A percentile compares a stretch with the other conserved stretches of the same genome.
phyloP scores from a whole-genome alignment of 1,284 basidiomycete species.

The Sphagnurus paluster region DNA sequence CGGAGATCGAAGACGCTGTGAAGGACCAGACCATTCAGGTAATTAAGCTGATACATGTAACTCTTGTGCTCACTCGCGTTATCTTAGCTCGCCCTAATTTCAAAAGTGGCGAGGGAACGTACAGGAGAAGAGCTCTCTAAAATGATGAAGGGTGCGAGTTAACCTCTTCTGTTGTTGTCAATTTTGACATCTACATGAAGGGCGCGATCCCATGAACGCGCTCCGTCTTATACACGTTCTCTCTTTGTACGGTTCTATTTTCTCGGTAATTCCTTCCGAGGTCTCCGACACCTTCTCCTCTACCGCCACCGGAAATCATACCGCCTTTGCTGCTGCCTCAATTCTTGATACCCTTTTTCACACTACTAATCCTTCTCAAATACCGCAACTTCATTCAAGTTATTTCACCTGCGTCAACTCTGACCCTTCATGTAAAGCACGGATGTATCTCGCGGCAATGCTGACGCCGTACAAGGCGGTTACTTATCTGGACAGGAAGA shows the following conservation, averaged over 20 bases:
- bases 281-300: constrained; percentile 47
- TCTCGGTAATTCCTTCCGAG: constrained; percentile 52
- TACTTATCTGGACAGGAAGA: constrained; percentile 65
- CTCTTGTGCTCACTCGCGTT: constrained; percentile 6
- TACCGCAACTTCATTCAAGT: constrained; percentile 49
- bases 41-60: constrained; percentile 3
- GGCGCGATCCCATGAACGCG: constrained; percentile 72
- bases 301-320: constrained; percentile 32
- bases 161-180: not conserved
- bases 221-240: constrained; percentile 73
- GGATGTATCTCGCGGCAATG: constrained; percentile 74
- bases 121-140: constrained; percentile 89
- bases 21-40: constrained; percentile 74
- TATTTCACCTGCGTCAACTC: constrained; percentile 39
- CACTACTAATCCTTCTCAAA: constrained; percentile 22
- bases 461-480: constrained; percentile 65
- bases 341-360: constrained; percentile 57
- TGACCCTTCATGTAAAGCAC: constrained; percentile 47
- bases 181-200: constrained; percentile 35
- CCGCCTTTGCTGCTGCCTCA: constrained; percentile 56
- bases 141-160: constrained; percentile 76
- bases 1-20: constrained; percentile 69
- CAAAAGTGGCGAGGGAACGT: constrained; percentile 88
- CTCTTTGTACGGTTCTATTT: constrained; percentile 71
- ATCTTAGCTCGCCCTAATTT: constrained; percentile 64